A percentile compares a stretch with the other conserved stretches of the same genome.
phyloP scores from a whole-genome alignment of 2,329 filamentous ascomycete species.

The Tolypocladium guangdongense region DNA sequence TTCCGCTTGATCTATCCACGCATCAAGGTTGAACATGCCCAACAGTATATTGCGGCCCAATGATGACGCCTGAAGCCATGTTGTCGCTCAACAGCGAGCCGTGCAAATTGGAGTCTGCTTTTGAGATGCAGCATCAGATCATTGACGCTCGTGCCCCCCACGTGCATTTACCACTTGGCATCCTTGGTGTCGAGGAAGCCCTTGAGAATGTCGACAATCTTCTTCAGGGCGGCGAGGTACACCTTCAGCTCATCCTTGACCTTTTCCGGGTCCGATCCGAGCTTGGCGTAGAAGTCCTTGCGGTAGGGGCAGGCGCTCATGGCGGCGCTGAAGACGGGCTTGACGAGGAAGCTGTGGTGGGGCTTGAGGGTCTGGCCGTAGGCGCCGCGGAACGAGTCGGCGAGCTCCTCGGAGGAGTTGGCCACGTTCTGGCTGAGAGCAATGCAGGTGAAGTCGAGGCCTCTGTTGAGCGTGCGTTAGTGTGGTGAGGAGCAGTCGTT shows the following conservation, averaged over 20 bases:
- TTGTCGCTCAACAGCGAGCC: background rate
- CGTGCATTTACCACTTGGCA: conserved; percentile 42
- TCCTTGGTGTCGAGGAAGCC: conserved; percentile 44
- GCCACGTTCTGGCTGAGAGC: conserved; percentile 68
- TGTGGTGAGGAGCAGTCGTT: background rate
- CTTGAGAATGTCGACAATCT: conserved; percentile 66
- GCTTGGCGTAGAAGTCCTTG: conserved; percentile 84
- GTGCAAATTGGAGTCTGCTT: background rate
- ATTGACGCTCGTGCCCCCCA: background rate
- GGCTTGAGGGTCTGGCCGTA: conserved; percentile 84
- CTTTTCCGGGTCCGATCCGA: conserved; percentile 56
- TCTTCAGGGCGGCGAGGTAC: conserved; percentile 71
- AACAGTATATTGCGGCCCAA: background rate
- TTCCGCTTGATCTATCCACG: background rate
- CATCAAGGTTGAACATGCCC: background rate
- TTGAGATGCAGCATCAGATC: background rate
- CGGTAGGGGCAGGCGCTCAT: conserved; percentile 92
- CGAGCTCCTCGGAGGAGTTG: conserved; percentile 62
- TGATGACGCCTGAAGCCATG: background rate
- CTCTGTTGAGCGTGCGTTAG: conserved; percentile 39
- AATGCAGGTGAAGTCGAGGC: conserved; percentile 85
- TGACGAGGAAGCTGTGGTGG: conserved; percentile 80
- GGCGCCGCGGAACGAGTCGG: conserved; percentile 73
- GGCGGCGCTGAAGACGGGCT: conserved; percentile 84
- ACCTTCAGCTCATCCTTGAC: conserved; percentile 52